Percentiles rank a stretch among this genome's conserved stretches.
These are phyloP conservation scores for Beauveria pseudobassiana DNA, from an alignment of 2,329 filamentous ascomycete genomes.

Conservation along the genomic window DNA sequence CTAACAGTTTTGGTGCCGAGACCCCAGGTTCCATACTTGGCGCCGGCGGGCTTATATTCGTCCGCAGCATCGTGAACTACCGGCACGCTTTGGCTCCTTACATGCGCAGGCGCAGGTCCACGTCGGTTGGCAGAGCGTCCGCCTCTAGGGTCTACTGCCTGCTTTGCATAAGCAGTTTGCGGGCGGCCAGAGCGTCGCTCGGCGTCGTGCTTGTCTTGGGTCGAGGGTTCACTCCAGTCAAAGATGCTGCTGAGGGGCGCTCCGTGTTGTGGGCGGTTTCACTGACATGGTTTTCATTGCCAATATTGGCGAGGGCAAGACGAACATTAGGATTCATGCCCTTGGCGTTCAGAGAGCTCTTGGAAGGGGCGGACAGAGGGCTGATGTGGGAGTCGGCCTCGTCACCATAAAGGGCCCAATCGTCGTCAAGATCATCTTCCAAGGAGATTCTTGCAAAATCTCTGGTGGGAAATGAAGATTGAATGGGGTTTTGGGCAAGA, in stretches of 20 bases:
- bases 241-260: constrained; percentile 61
- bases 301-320: constrained; percentile 46
- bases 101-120: constrained; percentile 60
- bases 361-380: constrained; percentile 49
- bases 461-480: constrained; percentile 27
- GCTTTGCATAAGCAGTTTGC: constrained; percentile 70
- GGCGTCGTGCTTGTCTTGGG: constrained; percentile 52
- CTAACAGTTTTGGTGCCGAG: constrained; percentile 70
- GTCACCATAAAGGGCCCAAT: constrained; percentile 53
- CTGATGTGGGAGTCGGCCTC: constrained; percentile 47
- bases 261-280: constrained; percentile 27
- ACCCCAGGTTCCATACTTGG: constrained; percentile 78
- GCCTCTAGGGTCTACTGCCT: constrained; percentile 61
- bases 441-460: constrained; percentile 47
- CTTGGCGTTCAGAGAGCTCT: constrained; percentile 45
- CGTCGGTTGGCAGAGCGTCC: constrained; percentile 61
- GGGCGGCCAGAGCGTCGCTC: constrained; percentile 56
- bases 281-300: constrained; percentile 27
- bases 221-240: constrained; percentile 66
- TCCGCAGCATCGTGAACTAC: constrained; percentile 57
- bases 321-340: constrained; percentile 46
- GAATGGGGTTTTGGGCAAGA: constrained; percentile 16
- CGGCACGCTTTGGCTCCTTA: constrained; percentile 76
- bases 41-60: constrained; percentile 43
- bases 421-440: constrained; percentile 56